Percentiles rank a stretch among this genome's conserved stretches.
phyloP scores from a whole-genome alignment of 305 asterid species.

The Solanum hybrid region DNA sequence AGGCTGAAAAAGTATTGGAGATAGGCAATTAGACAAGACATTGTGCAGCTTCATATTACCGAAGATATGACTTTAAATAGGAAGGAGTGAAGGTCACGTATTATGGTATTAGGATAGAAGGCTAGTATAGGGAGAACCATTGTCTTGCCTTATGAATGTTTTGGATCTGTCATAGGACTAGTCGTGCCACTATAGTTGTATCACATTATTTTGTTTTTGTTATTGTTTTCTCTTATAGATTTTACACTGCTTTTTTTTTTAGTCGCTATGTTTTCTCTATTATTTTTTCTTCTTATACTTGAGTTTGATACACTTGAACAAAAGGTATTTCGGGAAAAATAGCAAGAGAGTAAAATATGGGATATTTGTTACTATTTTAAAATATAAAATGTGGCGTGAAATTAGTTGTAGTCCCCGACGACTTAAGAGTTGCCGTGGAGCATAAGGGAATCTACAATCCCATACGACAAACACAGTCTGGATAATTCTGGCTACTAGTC shows the following conservation, averaged over 20 bases:
- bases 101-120: too few relatives aligned
- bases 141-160: too few relatives aligned
- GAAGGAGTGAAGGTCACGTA: too few relatives aligned
- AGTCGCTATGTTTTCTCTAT: background rate
- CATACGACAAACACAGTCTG: background rate
- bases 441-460: background rate
- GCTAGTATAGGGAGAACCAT: too few relatives aligned
- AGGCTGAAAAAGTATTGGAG: too few relatives aligned
- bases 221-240: background rate
- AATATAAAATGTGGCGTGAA: background rate
- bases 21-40: too few relatives aligned
- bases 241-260: too few relatives aligned
- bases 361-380: background rate
- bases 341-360: background rate
- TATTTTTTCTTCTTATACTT: background rate
- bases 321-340: too few relatives aligned
- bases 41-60: too few relatives aligned
- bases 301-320: too few relatives aligned
- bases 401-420: background rate
- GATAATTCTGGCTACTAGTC: background rate
- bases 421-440: slow-evolving; percentile 1
- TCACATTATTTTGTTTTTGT: background rate
- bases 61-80: too few relatives aligned
- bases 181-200: background rate
- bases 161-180: background rate